Evolutionary conservation across 192 early-diverging fungal genomes (phyloP), one percentile per base, ranked within the genome.

Genomic region (Backusella australiensis): DNA sequence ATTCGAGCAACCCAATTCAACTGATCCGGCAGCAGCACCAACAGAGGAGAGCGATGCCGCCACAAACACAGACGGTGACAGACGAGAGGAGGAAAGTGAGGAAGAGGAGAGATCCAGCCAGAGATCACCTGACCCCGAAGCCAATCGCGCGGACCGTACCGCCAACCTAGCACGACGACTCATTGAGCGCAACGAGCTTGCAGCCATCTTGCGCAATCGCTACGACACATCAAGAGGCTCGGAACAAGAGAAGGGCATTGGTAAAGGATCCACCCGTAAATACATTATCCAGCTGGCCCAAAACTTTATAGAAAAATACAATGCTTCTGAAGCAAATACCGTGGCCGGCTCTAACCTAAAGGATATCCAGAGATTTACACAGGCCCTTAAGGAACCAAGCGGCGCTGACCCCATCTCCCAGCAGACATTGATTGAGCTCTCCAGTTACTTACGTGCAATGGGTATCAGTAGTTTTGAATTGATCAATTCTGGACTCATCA

Each of bases 391-490:
- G 3, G 17, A n/a, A 19, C 41, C 46, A 4, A 36, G 6, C 19
- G 29, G 63, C 12, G 52, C 14, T 6, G 81, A 77, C 7, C 59
- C 35, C 1, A 53, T 80, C 0, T 67, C 78, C 42, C 70, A 42
- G 15, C 11, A 78, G 1, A 63, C 78, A 0, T 71, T 84, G 35
- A 71, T 78, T 3, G 44, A 77, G 7, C 76, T 88, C 6, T 76
- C 67, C 4, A 73, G 44, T 38, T 77, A 82, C 23, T 69, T 73
- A 44, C 69, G 52, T 19, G 32, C 77, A 21, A 69, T 72, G 12
- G 88, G 93, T 1, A 87, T 93, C 42, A 95, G 94, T 12, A 90
- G 90, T 6, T 94, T 92, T 80, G 96, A 96, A 76, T 83, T 96
- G 32, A 80, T 91, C 71, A 91, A 90, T 71, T 95, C 91, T 73